These are phyloP conservation scores for Miamiensis avidus DNA, from an alignment of 169 alveolate genomes.

Conservation along the genomic window DNA sequence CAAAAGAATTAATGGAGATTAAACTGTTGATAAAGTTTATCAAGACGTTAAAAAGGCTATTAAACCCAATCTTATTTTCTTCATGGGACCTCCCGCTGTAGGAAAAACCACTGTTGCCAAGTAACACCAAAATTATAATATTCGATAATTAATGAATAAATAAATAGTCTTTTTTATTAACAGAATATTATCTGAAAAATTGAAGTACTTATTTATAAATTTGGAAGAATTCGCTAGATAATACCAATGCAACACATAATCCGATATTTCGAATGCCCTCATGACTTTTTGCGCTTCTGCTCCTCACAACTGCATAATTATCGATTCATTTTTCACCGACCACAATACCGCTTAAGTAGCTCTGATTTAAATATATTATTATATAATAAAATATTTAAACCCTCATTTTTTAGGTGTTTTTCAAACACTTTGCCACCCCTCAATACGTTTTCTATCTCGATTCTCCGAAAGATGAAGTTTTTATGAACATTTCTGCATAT, in stretches of 20 bases:
- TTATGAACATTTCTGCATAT: slow-evolving; percentile 8
- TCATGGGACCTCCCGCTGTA: slow-evolving; percentile 19
- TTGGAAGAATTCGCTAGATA: slow-evolving; percentile 3
- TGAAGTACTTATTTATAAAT: slow-evolving; percentile 5
- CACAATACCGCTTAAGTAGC: slow-evolving; percentile 7
- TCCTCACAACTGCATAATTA: slow-evolving; percentile 2
- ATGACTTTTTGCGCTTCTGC: slow-evolving; percentile 4
- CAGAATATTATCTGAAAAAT: slow-evolving; percentile 6
- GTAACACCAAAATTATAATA: background rate
- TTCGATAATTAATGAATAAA: too few relatives aligned
- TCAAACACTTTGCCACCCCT: background rate
- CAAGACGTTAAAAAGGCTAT: slow-evolving; percentile 33
- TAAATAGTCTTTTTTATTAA: too few relatives aligned
- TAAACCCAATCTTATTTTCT: slow-evolving; percentile 17
- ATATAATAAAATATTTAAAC: too few relatives aligned
- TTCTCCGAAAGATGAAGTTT: slow-evolving; percentile 22
- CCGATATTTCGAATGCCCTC: slow-evolving; percentile 5
- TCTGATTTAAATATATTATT: too few relatives aligned
- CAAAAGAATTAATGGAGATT: slow-evolving; percentile 19
- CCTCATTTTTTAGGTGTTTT: background rate
- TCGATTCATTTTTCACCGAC: slow-evolving; percentile 4
- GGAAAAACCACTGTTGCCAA: slow-evolving; percentile 9
- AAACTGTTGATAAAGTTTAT: slow-evolving; percentile 41
- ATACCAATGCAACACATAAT: background rate
- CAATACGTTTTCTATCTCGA: slow-evolving; percentile 3